phyloP scores from a whole-genome alignment of 2,329 filamentous ascomycete species.

The Neoscytalidium dimidiatum region DNA sequence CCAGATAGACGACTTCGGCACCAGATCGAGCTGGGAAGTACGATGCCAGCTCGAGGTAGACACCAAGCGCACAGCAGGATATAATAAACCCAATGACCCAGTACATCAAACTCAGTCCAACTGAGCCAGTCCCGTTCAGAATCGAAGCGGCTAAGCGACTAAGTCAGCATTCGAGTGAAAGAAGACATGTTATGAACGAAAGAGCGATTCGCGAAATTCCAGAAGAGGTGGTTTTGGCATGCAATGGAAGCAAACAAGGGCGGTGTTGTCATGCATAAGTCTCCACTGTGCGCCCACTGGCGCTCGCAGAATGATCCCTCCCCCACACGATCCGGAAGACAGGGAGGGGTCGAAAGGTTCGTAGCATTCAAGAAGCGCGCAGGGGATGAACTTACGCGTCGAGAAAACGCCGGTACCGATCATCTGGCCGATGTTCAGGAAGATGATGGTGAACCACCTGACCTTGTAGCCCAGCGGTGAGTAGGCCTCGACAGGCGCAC shows the following conservation, averaged over 20 bases:
- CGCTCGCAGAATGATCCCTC: too few relatives aligned
- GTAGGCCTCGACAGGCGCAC: constrained; percentile 60
- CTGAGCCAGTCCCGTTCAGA: constrained; percentile 60
- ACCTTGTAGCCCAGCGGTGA: constrained; percentile 64
- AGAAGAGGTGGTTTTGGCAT: too few relatives aligned
- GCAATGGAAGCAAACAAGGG: too few relatives aligned
- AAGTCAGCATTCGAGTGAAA: neutral
- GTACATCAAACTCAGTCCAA: constrained; percentile 64
- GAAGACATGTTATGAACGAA: neutral
- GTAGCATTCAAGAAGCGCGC: too few relatives aligned
- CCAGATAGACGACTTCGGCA: constrained; percentile 67
- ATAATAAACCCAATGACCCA: constrained; percentile 66
- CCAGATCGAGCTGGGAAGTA: constrained; percentile 69
- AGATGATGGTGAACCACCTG: constrained; percentile 57
- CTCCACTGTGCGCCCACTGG: too few relatives aligned
- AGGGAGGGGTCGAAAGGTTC: too few relatives aligned
- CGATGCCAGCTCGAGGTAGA: constrained; percentile 65
- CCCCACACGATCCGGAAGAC: too few relatives aligned
- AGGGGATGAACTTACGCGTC: constrained; percentile 62
- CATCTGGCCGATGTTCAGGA: constrained; percentile 65
- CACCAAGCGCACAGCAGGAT: constrained; percentile 55
- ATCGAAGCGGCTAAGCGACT: constrained; percentile 38
- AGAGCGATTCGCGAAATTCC: too few relatives aligned
- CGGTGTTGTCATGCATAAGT: too few relatives aligned
- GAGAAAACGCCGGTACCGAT: constrained; percentile 66